phyloP scores from a whole-genome alignment of 768 basidiomycete genomes.

The Lactifluus subvellereus region DNA sequence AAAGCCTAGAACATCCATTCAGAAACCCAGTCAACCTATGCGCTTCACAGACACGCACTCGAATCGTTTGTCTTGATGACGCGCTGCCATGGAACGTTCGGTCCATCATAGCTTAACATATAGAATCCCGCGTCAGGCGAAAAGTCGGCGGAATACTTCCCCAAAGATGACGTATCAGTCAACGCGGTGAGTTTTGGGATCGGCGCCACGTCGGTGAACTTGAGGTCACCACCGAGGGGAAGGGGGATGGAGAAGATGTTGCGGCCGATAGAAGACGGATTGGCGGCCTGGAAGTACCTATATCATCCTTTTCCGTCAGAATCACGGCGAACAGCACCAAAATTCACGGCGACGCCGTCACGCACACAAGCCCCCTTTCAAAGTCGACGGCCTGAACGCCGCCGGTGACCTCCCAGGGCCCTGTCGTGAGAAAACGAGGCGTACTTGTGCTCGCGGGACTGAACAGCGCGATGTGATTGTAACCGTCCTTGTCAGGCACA shows the following conservation, averaged over 20 bases:
- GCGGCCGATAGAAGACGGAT: constrained; percentile 73
- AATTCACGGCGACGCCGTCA: constrained; percentile 19
- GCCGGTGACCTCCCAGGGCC: constrained; percentile 84
- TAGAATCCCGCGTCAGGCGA: constrained; percentile 87
- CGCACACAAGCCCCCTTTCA: constrained; percentile 66
- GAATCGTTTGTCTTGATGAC: constrained; percentile 52
- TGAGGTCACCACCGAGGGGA: constrained; percentile 40
- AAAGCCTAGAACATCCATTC: constrained; percentile 42
- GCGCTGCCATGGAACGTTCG: constrained; percentile 82
- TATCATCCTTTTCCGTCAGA: constrained; percentile 2
- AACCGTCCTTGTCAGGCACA: constrained; percentile 75
- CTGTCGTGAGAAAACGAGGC: constrained; percentile 80
- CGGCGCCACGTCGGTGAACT: constrained; percentile 25
- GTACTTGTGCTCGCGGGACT: constrained; percentile 60
- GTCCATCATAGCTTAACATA: constrained; percentile 72
- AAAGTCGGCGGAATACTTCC: constrained; percentile 65
- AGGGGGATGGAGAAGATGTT: constrained; percentile 78
- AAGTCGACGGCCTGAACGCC: constrained; percentile 69
- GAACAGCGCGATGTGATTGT: constrained; percentile 90
- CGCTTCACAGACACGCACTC: constrained; percentile 28
- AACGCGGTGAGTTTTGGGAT: constrained; percentile 41
- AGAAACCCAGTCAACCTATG: background rate
- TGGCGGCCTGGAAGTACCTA: constrained; percentile 87
- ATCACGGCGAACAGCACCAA: constrained; percentile 8
- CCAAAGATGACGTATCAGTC: constrained; percentile 46